Evolutionary conservation across 1,284 basidiomycete genomes (phyloP), one percentile per base, ranked within the genome.

Genomic region (Neolentinus lepideus): DNA sequence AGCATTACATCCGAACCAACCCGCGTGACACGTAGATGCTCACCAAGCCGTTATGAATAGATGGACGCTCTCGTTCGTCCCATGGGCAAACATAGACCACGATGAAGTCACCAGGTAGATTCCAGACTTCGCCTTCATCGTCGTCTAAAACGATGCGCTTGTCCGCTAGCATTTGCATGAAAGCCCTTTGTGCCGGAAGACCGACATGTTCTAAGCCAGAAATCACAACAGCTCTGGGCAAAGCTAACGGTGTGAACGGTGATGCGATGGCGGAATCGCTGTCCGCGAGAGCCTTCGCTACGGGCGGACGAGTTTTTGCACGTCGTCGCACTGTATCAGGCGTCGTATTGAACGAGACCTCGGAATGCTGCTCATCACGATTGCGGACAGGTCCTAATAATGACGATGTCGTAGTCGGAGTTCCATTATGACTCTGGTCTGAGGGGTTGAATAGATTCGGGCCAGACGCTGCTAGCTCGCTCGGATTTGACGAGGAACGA

Each of bases 101-200:
- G 33, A 91, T 72, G 64, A 92, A 92, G 1, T 77, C 79, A 4
- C 81, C 74, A 1, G 90, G 88, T n/a, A 90, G 66, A 55, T 77
- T 76, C 75, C 81, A 83, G 0, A 69, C 66, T 25, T 74, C 70
- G 48, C 74, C 74, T 11, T 60, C 58, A 16, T 61, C 64, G 3
- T 69, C 68, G 16, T 80, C 79, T 19, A 87, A 63, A 9, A 77
- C 64, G 11, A 91, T 67, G 43, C 73, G 72, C 54, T 72, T 71
- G 38, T 85, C 80, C 12, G 74, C 63, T 38, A 92, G 68, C 0
- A 79, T 79, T 21, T 72, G 73, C 9, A 79, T 68, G 25, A 92
- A 67, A 1, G 83, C 75, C 35, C 81, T 72, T 62, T 92, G 90
- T 2, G 80, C 80, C 0, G 76, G 66, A 12, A 75, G 58, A 33